phyloP scores from a whole-genome alignment of 2,329 filamentous ascomycete genomes.

The Exophiala xenobiotica region DNA sequence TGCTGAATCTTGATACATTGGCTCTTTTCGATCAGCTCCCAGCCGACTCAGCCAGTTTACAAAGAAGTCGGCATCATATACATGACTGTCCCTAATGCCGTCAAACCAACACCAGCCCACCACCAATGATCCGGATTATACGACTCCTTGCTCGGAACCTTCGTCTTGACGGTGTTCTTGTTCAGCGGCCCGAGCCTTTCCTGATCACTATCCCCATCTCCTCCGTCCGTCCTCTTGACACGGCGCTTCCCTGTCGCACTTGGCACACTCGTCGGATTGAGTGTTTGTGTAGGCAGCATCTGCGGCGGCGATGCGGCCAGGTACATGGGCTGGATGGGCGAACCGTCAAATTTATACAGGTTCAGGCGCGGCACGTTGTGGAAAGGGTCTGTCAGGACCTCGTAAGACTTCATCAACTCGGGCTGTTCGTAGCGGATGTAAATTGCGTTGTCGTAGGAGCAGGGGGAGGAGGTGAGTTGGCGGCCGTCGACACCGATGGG shows the following conservation, averaged over 20 bases:
- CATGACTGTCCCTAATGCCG: constrained; percentile 43
- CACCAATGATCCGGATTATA: constrained; percentile 45
- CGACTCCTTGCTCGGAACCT: constrained; percentile 35
- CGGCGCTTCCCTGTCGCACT: constrained; percentile 37
- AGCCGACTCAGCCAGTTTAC: not conserved
- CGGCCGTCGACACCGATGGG: constrained; percentile 67
- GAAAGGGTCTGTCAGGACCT: constrained; percentile 57
- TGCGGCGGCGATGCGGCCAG: constrained; percentile 61
- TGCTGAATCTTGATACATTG: not conserved
- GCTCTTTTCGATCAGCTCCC: not conserved
- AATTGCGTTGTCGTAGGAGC: constrained; percentile 52
- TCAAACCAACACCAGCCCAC: constrained; percentile 51
- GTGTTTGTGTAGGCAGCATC: constrained; percentile 68
- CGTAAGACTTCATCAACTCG: constrained; percentile 58
- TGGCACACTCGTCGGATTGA: constrained; percentile 55
- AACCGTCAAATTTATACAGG: constrained; percentile 62
- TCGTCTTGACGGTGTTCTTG: constrained; percentile 29
- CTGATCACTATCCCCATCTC: constrained; percentile 15
- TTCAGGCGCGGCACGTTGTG: constrained; percentile 63
- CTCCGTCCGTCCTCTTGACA: constrained; percentile 35
- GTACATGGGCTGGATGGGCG: constrained; percentile 67
- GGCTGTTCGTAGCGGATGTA: constrained; percentile 68
- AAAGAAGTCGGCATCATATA: constrained; percentile 31
- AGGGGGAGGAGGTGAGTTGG: constrained; percentile 66
- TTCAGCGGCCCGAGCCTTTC: constrained; percentile 29